Conservation (phyloP, 257 asterid species). For the Nyctanthes arbortristis region DNA sequence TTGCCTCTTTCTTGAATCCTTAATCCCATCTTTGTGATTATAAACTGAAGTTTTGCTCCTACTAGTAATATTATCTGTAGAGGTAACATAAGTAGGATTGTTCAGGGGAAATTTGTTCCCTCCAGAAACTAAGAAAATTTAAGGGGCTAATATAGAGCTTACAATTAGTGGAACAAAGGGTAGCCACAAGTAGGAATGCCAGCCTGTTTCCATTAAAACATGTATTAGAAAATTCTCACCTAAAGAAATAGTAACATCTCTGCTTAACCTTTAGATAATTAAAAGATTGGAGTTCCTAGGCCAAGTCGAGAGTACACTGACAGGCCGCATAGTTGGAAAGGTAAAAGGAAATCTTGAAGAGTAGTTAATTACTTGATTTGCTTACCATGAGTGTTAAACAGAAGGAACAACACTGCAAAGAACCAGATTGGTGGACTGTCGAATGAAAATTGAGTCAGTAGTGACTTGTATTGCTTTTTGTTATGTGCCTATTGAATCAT, state of each 20-base stretch:
- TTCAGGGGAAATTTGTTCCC: background rate
- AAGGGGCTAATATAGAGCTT: conserved; percentile 20
- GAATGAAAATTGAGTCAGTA: background rate
- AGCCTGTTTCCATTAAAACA: conserved; percentile 35
- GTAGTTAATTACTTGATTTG: background rate
- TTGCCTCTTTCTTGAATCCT: conserved; percentile 62
- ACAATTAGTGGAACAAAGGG: conserved; percentile 61
- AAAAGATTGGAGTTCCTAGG: background rate
- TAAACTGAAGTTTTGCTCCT: conserved; percentile 63
- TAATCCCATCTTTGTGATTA: conserved; percentile 66
- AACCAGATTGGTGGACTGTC: conserved; percentile 71
- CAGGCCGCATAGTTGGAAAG: background rate
- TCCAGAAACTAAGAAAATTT: background rate
- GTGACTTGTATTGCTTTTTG: too few relatives aligned
- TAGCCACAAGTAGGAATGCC: conserved; percentile 63
- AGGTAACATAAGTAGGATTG: background rate
- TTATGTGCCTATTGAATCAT: background rate
- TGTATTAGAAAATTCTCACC: background rate
- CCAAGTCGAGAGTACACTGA: background rate
- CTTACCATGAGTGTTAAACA: conserved; percentile 68
- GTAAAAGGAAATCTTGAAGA: background rate
- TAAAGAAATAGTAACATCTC: background rate
- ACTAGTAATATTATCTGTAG: conserved; percentile 54
- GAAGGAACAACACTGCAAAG: conserved; percentile 59
- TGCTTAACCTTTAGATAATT: background rate